These are phyloP conservation scores for Dioscorea alata DNA, from an alignment of 106 monocot genomes.

Conservation along the genomic window DNA sequence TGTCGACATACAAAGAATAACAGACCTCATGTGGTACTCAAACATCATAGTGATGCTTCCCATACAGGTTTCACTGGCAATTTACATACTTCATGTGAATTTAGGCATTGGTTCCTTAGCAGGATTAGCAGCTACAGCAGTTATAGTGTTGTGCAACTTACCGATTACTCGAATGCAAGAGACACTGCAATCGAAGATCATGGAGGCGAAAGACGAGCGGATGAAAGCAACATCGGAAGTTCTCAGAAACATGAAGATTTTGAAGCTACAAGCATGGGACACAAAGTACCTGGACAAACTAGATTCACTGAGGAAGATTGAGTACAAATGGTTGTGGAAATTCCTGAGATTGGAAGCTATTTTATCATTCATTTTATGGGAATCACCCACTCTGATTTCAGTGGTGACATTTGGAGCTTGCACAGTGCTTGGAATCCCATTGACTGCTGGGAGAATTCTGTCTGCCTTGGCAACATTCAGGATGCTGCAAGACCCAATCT, in stretches of 20 bases:
- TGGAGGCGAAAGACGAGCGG: constrained; percentile 75
- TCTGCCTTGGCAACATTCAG: constrained; percentile 83
- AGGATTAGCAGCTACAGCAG: too few species aligned
- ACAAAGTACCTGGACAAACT: constrained; percentile 51
- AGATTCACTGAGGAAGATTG: constrained; percentile 42
- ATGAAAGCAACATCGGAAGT: constrained; percentile 90
- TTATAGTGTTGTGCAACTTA: too few species aligned
- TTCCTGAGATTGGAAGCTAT: constrained; percentile 40
- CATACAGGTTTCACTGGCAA: constrained; percentile 68
- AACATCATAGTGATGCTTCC: constrained; percentile 86
- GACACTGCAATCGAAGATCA: constrained; percentile 61
- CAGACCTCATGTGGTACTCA: constrained; percentile 74
- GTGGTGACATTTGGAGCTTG: constrained; percentile 66
- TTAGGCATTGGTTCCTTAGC: too few species aligned
- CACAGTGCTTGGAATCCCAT: constrained; percentile 67
- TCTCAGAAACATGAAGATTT: constrained; percentile 72
- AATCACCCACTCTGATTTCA: constrained; percentile 74
- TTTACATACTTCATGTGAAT: constrained; percentile 21
- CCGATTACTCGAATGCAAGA: constrained; percentile 26
- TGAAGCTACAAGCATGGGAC: constrained; percentile 94
- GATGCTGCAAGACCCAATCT: constrained; percentile 92
- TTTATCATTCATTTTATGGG: constrained; percentile 73
- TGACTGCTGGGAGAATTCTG: constrained; percentile 82
- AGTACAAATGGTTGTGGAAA: constrained; percentile 66
- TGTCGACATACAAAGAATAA: constrained; percentile 83